Percentiles rank a stretch among this genome's conserved stretches.
These are phyloP conservation scores for Sporothrix sp. DNA, from an alignment of 2,329 filamentous ascomycete species.

Conservation along the genomic window DNA sequence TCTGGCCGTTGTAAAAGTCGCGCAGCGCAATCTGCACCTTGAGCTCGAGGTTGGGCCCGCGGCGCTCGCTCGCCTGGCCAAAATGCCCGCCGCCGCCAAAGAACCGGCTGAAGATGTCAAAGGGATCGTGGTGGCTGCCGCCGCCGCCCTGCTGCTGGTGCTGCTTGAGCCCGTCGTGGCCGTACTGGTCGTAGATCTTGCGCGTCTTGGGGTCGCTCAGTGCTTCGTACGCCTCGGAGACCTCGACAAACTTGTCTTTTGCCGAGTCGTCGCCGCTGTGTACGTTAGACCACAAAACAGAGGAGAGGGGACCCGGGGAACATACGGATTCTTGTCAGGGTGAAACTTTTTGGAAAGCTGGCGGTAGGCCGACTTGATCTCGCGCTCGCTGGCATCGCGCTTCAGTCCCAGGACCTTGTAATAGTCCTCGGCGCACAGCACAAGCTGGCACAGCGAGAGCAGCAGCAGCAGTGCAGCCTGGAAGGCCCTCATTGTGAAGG, in stretches of 20 bases:
- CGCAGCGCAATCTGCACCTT: constrained; percentile 67
- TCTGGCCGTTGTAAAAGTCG: constrained; percentile 86
- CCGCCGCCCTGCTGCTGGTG: constrained; percentile 61
- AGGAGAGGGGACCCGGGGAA: constrained; percentile 15
- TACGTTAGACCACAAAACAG: constrained; percentile 7
- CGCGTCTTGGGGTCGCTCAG: constrained; percentile 71
- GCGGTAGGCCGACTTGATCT: constrained; percentile 91
- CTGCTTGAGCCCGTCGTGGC: constrained; percentile 81
- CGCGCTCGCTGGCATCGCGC: constrained; percentile 68
- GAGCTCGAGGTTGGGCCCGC: constrained; percentile 83
- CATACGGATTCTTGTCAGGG: constrained; percentile 95
- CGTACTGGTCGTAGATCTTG: constrained; percentile 87
- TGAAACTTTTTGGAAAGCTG: constrained; percentile 91
- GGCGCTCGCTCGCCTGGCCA: constrained; percentile 59
- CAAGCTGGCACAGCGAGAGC: constrained; percentile 44
- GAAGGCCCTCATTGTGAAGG: constrained; percentile 9
- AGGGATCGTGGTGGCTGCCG: constrained; percentile 66
- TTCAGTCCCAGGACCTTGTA: constrained; percentile 77
- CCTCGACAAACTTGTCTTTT: constrained; percentile 83
- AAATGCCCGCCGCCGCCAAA: constrained; percentile 88
- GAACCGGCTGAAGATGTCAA: constrained; percentile 93
- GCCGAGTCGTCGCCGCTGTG: constrained; percentile 65
- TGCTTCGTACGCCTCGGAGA: constrained; percentile 91
- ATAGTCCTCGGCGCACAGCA: constrained; percentile 58
- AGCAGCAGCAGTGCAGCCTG: constrained; percentile 35